Base-by-base conservation (phyloP, 2,329 filamentous ascomycete genomes). In the Lecanosticta acicola region DNA sequence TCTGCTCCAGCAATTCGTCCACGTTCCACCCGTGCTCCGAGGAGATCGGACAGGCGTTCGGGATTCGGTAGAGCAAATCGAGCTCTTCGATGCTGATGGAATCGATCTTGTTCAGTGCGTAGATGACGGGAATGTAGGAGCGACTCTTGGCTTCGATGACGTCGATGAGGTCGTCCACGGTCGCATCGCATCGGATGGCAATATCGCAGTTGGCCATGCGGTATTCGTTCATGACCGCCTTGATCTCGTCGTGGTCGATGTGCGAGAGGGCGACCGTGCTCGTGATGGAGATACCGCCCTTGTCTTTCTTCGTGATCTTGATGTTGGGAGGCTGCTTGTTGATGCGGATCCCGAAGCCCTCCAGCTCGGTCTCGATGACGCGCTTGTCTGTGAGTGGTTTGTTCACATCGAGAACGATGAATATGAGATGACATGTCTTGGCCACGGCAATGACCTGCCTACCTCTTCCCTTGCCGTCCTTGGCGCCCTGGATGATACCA, bases 261-360 rank as follows among this genome's bases (percentile, higher is more conserved):
- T 98, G 88, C 18, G 85, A 85, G 58, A 98, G 75, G 3, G 90
- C 88, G 36, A 93, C 84, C 2, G 93, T 98, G 70, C 81, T 93
- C n/a, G 90, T 95, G 64, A 98, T 93, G 63, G 87, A 90, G 64
- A 98, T 81, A 29, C 93, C 93, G 58, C 93, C 93, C 73, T 97
- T 97, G 71, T 98, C 93, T 76, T 98, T 98, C 77, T 98, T 98
- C 72, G 84, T 94, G 76, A 96, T 95, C n/a, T 93, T 87, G 62
- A 98, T 98, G 67, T 98, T 98, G 33, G 93, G 93, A 19, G 93
- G 93, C 59, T 82, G 73, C 75, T 97, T 98, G 76, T 98, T 98
- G 74, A 97, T 91, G 46, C 93, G 81, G 65, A 98, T 96, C 26
- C 93, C 93, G 61, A 98, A 98, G 5, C 93, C 93, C 68, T 98